A percentile compares a stretch with the other conserved stretches of the same genome.
Evolutionary conservation across 139 green algal species (phyloP).

Genomic region (Coccomyxa sp.): DNA sequence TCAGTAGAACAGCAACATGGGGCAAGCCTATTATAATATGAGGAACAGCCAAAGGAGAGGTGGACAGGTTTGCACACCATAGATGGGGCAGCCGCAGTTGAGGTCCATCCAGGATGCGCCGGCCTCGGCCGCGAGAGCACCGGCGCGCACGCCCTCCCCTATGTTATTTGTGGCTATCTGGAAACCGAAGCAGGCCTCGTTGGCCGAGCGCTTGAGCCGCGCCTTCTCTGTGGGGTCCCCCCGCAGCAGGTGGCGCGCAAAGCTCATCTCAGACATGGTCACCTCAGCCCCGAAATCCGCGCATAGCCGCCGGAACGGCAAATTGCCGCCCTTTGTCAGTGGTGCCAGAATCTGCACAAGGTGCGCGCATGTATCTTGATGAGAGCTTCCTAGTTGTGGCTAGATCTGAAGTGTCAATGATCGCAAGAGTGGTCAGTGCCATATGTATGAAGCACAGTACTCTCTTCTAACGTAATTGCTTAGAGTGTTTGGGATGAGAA

Average conservation of each 20-base stretch:
- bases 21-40: background rate
- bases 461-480: background rate
- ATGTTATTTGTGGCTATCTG: conserved; percentile 81
- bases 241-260: conserved; percentile 15
- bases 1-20: background rate
- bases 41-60: no score
- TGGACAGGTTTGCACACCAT: conserved; percentile 31
- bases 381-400: background rate
- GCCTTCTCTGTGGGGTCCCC: conserved; percentile 42
- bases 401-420: background rate
- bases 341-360: conserved; percentile 48
- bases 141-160: conserved; percentile 61
- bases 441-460: background rate
- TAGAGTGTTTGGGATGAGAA: background rate
- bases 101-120: conserved; percentile 76
- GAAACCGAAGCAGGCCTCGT: conserved; percentile 54
- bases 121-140: conserved; percentile 45
- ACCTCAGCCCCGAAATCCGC: conserved; percentile 59
- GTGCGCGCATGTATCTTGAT: no score
- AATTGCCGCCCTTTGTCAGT: conserved; percentile 57
- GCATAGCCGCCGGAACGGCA: conserved; percentile 75
- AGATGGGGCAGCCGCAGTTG: conserved; percentile 84
- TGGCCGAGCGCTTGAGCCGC: conserved; percentile 34
- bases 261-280: conserved; percentile 75
- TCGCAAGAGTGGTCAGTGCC: background rate